Evolutionary conservation across 345 rosid species (phyloP), one percentile per base, ranked within the genome.

Genomic region (Melastoma malabathricum): DNA sequence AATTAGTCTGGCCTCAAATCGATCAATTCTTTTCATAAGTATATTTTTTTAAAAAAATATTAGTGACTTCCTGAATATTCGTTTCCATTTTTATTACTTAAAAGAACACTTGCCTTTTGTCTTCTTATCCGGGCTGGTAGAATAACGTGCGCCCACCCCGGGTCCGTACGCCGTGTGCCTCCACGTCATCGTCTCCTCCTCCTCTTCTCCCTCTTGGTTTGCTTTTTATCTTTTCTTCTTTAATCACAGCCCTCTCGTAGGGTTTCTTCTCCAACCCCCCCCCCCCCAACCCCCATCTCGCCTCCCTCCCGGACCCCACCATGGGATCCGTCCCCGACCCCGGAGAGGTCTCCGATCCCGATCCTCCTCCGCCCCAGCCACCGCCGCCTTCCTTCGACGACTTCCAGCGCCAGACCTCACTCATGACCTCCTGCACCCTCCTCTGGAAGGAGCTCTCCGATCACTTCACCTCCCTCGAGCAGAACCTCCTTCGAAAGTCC

Each of bases 291-390:
- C 4, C 10, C 38, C 6, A 5, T 1, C 38, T 5, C 38, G 4
- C 38, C 38, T 5, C 38, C 38, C 46, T 17, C 56, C 20, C 45
- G 14, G 54, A 6, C 54, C 55, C 66, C 55, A 57, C 64, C 71
- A 92, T 87, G 94, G 98, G 90, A 88, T 82, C 94, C 71, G 72
- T 68, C 80, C 79, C 86, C 95, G 90, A 92, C 84, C 93, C 94
- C 0, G 98, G 95, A 66, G 97, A 72, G 80, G 68, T 79, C 57
- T 69, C 82, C 38, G 38, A 31, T 31, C 38, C 38, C 13, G 89
- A 77, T 79, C 70, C 68, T 63, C 58, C 86, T 72, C 90, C 59
- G 59, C 54, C 48, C 20, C n/a, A 27, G 34, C 44, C 44, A 13
- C 43, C 44, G 23, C 43, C 45, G 67, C 94, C 95, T 64, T 77